These are phyloP conservation scores for Blastomyces emzantsi DNA, from an alignment of 2,329 filamentous ascomycete genomes.

Conservation along the genomic window DNA sequence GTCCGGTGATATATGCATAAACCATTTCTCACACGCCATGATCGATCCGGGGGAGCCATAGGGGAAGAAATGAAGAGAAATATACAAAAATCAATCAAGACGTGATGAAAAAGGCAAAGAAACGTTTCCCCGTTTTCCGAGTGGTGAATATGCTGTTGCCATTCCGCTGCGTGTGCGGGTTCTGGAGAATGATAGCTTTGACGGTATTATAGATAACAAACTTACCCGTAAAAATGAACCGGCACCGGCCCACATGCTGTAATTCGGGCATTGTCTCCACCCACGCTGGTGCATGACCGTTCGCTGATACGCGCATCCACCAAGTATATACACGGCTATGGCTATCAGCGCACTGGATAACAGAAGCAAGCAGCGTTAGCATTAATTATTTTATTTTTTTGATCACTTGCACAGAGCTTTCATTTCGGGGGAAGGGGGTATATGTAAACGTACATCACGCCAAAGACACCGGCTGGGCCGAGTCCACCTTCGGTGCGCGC, in stretches of 20 bases:
- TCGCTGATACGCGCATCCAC: constrained; percentile 90
- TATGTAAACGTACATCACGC: constrained; percentile 60
- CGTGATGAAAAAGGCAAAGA: constrained; percentile 28
- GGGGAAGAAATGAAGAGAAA: neutral
- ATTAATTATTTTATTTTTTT: neutral
- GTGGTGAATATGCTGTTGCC: constrained; percentile 19
- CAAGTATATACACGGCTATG: constrained; percentile 78
- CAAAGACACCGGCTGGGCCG: constrained; percentile 70
- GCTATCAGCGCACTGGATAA: constrained; percentile 51
- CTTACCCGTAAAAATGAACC: constrained; percentile 74
- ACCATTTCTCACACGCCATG: neutral
- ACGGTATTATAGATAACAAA: constrained; percentile 36
- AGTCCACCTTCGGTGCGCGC: constrained; percentile 50
- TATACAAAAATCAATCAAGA: constrained; percentile 25
- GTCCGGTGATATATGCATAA: neutral
- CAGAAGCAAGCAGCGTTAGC: constrained; percentile 16
- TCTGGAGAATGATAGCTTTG: constrained; percentile 23
- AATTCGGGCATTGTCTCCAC: constrained; percentile 93
- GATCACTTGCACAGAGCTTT: neutral
- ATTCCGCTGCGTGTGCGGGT: constrained; percentile 22
- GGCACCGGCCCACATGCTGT: constrained; percentile 82
- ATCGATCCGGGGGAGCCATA: neutral
- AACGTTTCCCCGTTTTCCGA: constrained; percentile 14
- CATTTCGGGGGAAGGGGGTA: constrained; percentile 27
- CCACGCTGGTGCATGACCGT: constrained; percentile 90